Evolutionary conservation across 768 basidiomycete genomes (phyloP), one percentile per base, ranked within the genome.

Genomic region (Amyloporia xantha): DNA sequence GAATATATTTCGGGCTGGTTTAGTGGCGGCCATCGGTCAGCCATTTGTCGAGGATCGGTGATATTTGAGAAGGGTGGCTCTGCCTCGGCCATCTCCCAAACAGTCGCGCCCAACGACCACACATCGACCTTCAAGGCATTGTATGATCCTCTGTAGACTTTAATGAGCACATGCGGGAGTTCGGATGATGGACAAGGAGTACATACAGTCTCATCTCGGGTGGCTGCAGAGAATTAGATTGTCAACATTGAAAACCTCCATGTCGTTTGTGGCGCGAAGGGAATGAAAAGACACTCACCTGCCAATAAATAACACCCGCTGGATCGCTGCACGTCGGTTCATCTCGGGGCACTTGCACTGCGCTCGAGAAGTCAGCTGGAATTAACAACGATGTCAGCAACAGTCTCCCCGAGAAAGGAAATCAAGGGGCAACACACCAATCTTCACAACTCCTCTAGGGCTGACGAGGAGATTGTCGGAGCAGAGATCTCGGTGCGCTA

Each of bases 391-490:
- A 36, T n/a, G n/a, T n/a, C n/a, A n/a, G n/a, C n/a, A n/a, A n/a
- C n/a, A n/a, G n/a, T n/a, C n/a, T n/a, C n/a, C n/a, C n/a, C n/a
- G n/a, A n/a, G n/a, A n/a, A n/a, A n/a, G n/a, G n/a, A n/a, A 23
- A 37, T 17, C 11, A 9, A 37, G n/a, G n/a, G 19, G 42, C 10
- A 23, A 73, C 81, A 48, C 53, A 88, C 86, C 78, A 12, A 92
- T 70, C 65, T 91, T 91, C 51, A 91, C 70, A 6, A 86, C 62
- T 1, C 89, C 89, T 7, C 74, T 65, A 38, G 68, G 71, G 47
- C 86, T 87, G 47, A 92, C 67, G 35, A 92, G 68, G 46, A 91
- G 54, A 62, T 92, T 92, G 61, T 92, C 90, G 10, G 87, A 88
- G 20, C 90, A 80, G 41, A 92, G 73, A 64, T 92, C 90, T 25